Evolutionary conservation across 2,329 filamentous ascomycete genomes (phyloP).

Genomic region (Cyphellophora europaea): DNA sequence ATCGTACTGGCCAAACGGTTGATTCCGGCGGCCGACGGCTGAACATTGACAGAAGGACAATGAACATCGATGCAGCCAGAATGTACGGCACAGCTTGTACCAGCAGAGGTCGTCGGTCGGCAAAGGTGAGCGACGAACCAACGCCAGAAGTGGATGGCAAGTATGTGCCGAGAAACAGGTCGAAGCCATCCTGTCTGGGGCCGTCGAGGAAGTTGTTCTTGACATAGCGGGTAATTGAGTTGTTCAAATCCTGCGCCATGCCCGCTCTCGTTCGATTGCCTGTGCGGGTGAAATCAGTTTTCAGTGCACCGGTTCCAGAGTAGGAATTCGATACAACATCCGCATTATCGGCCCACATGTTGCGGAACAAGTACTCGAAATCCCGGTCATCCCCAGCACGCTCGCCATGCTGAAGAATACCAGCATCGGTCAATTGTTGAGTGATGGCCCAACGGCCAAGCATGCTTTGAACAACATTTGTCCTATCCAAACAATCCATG

Average conservation of each 20-base stretch:
- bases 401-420: constrained; percentile 66
- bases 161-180: constrained; percentile 85
- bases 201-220: constrained; percentile 94
- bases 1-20: constrained; percentile 66
- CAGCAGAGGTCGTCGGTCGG: constrained; percentile 73
- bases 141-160: constrained; percentile 63
- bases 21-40: constrained; percentile 64
- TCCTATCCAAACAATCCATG: constrained; percentile 98
- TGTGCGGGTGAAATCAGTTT: constrained; percentile 95
- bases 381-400: constrained; percentile 67
- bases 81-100: constrained; percentile 94
- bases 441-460: constrained; percentile 82
- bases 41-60: constrained; percentile 65
- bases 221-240: constrained; percentile 81
- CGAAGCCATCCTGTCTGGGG: constrained; percentile 87
- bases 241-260: constrained; percentile 74
- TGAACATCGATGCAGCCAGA: constrained; percentile 74
- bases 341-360: constrained; percentile 97
- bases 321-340: constrained; percentile 90
- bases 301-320: constrained; percentile 91
- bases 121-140: constrained; percentile 65
- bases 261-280: constrained; percentile 80
- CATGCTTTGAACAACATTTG: constrained; percentile 97
- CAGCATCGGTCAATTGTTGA: constrained; percentile 77
- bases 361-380: constrained; percentile 90